phyloP scores from a whole-genome alignment of 2,329 filamentous ascomycete species.

The Stemphylium vesicarium region DNA sequence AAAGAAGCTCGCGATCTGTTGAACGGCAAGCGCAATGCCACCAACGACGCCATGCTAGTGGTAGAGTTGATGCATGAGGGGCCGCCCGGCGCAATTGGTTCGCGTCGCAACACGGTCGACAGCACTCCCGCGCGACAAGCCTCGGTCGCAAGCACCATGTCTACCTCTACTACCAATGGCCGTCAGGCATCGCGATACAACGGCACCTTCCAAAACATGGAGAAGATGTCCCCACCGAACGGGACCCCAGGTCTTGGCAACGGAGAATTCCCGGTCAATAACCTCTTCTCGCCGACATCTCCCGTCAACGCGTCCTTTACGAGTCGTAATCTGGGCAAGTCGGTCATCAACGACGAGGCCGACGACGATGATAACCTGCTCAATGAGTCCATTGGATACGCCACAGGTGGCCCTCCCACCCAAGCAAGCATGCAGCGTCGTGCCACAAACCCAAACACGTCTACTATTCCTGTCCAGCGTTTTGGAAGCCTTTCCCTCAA shows the following conservation, averaged over 20 bases:
- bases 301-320: conserved; percentile 73
- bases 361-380: conserved; percentile 77
- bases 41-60: conserved; percentile 65
- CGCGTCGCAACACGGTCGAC: conserved; percentile 63
- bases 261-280: conserved; percentile 67
- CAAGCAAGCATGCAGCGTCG: conserved; percentile 65
- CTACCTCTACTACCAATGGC: conserved; percentile 42
- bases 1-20: conserved; percentile 65
- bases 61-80: conserved; percentile 60
- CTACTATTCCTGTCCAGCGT: conserved; percentile 71
- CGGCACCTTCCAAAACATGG: conserved; percentile 65
- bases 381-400: conserved; percentile 74
- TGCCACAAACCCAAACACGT: conserved; percentile 74
- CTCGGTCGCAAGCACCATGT: conserved; percentile 54
- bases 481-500: conserved; percentile 75
- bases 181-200: conserved; percentile 67
- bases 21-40: conserved; percentile 67
- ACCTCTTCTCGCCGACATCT: conserved; percentile 74
- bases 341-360: conserved; percentile 72
- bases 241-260: conserved; percentile 60
- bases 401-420: conserved; percentile 67
- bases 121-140: conserved; percentile 51
- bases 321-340: conserved; percentile 68
- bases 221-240: conserved; percentile 67
- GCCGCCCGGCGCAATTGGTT: conserved; percentile 49